phyloP scores from a whole-genome alignment of 805 yeast genomes.

The Wickerhamomyces pijperi region DNA sequence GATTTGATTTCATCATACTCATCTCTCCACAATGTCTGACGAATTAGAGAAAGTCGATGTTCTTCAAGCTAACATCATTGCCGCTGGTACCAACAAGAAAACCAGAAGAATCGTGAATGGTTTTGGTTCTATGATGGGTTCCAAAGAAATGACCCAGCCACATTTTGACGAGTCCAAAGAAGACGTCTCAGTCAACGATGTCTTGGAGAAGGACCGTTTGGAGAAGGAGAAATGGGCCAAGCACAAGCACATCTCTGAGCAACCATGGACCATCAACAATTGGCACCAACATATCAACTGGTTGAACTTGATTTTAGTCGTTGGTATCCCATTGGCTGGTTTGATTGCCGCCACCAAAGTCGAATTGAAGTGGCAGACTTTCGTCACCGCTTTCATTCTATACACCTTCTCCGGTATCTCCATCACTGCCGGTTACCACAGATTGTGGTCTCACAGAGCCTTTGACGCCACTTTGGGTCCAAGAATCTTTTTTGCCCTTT shows the following conservation, averaged over 20 bases:
- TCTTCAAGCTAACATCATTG: conserved; percentile 62
- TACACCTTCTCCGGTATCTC: conserved; percentile 59
- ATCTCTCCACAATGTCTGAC: too few relatives aligned
- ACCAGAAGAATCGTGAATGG: conserved; percentile 68
- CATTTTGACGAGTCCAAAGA: conserved; percentile 55
- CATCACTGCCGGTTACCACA: conserved; percentile 77
- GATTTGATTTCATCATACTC: neutral
- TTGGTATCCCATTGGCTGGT: conserved; percentile 49
- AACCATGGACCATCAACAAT: conserved; percentile 64
- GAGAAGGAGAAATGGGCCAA: conserved; percentile 27
- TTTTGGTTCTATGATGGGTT: conserved; percentile 74
- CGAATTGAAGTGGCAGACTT: conserved; percentile 30
- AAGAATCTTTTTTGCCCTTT: conserved; percentile 55
- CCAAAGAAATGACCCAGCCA: conserved; percentile 57
- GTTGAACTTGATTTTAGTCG: conserved; percentile 59
- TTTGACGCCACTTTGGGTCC: conserved; percentile 53
- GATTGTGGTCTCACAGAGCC: conserved; percentile 70
- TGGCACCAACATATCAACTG: conserved; percentile 73
- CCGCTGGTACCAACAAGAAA: conserved; percentile 71
- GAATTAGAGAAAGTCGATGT: conserved; percentile 37
- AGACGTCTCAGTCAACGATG: conserved; percentile 25
- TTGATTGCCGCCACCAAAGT: conserved; percentile 29
- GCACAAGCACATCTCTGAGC: conserved; percentile 55
- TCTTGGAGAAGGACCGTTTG: conserved; percentile 32
- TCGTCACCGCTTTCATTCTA: conserved; percentile 27